Evolutionary conservation across 352 stramenopile species (phyloP).

Genomic region (Globisporangium camurandrum): DNA sequence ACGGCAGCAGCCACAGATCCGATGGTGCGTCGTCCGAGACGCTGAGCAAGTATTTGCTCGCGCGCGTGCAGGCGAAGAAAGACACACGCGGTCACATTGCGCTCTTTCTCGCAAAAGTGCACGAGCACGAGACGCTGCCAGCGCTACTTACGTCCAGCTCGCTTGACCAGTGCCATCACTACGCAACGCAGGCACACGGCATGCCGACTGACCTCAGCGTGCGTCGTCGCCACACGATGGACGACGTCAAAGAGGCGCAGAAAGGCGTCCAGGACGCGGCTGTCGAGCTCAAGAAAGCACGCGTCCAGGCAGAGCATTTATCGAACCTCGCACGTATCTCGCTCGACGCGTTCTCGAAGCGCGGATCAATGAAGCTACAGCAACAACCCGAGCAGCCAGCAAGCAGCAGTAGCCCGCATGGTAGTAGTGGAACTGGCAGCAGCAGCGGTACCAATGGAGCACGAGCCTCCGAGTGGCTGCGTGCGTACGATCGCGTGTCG

Average conservation of each 20-base stretch:
- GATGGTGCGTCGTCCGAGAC: constrained; percentile 20
- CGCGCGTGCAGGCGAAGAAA: constrained; percentile 54
- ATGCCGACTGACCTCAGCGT: constrained; percentile 44
- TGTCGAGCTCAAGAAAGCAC: constrained; percentile 65
- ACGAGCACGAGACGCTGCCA: constrained; percentile 57
- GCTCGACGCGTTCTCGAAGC: constrained; percentile 48
- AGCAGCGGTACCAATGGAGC: too few species aligned
- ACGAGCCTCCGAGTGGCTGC: constrained; percentile 43
- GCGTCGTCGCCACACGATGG: constrained; percentile 71
- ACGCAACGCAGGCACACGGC: too few species aligned
- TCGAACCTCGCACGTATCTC: constrained; percentile 67
- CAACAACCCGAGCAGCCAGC: not conserved
- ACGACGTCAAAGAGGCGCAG: constrained; percentile 69
- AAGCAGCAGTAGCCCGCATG: constrained; percentile 4
- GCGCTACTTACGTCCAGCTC: constrained; percentile 19
- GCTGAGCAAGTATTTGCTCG: constrained; percentile 65
- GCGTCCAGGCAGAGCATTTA: constrained; percentile 61
- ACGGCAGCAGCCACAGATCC: constrained; percentile 3
- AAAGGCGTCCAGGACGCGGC: constrained; percentile 61
- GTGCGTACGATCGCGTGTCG: constrained; percentile 57
- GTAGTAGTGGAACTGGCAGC: too few species aligned
- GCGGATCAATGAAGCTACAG: constrained; percentile 8
- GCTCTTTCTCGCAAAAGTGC: constrained; percentile 63
- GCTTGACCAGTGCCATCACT: constrained; percentile 10
- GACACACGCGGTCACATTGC: constrained; percentile 31